Percentiles rank a stretch among this genome's conserved stretches.
Evolutionary conservation across 169 alveolate genomes (phyloP).

Genomic region (Theileria annulata): DNA sequence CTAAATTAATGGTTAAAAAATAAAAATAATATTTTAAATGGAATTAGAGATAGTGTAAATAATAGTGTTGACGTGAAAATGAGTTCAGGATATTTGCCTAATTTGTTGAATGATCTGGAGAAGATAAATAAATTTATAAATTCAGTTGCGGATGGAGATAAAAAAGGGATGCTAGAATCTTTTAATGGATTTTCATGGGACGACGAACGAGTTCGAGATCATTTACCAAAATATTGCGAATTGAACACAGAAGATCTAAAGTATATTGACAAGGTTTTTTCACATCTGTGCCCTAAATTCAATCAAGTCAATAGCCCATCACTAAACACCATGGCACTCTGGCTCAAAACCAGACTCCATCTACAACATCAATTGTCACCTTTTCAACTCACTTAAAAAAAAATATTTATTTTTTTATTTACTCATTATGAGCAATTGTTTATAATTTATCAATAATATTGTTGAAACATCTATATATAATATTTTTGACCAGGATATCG

Average conservation of each 20-base stretch:
- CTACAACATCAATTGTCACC: conserved; percentile 57
- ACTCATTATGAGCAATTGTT: neutral
- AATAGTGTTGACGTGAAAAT: neutral
- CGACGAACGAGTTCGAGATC: conserved; percentile 35
- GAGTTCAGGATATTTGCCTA: conserved; percentile 18
- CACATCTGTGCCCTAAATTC: conserved; percentile 42
- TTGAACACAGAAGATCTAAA: conserved; percentile 34
- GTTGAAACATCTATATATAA: neutral
- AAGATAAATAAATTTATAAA: conserved; percentile 31
- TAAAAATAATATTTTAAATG: no score
- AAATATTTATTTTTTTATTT: neutral
- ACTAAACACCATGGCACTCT: conserved; percentile 58
- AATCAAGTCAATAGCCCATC: conserved; percentile 48
- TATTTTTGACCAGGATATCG: neutral
- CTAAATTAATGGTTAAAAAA: no score
- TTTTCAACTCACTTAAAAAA: conserved; percentile 8
- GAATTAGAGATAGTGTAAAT: neutral
- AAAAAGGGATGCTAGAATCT: conserved; percentile 36
- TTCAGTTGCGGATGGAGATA: conserved; percentile 37
- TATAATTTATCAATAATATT: neutral
- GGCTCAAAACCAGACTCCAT: conserved; percentile 65
- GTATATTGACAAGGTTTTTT: conserved; percentile 41
- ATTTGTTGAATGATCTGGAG: conserved; percentile 38
- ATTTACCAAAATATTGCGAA: conserved; percentile 44
- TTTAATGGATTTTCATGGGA: conserved; percentile 65